Evolutionary conservation across 1,284 basidiomycete genomes (phyloP), one percentile per base, ranked within the genome.

Genomic region (Quambalaria eucalypti): DNA sequence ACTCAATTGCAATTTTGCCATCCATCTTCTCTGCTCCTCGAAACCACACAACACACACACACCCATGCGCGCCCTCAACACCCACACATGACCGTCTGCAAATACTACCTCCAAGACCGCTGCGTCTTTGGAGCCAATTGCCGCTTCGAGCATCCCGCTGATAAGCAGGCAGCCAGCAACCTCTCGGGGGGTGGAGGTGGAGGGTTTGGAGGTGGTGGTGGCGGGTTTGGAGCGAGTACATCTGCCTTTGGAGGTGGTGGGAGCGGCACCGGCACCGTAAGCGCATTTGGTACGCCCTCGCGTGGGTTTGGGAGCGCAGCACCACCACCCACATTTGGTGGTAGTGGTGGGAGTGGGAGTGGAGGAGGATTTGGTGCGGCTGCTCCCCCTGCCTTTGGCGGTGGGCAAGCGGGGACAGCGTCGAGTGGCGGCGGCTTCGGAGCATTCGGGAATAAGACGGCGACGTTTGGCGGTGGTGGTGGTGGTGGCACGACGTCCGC

Each of bases 391-490:
- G 29, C 16, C 21, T 54, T n/a, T n/a, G n/a, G n/a, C n/a, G n/a
- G n/a, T n/a, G n/a, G n/a, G n/a, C n/a, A n/a, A n/a, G n/a, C n/a
- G n/a, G n/a, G n/a, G n/a, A n/a, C n/a, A n/a, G n/a, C n/a, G 16
- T 8, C 31, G 31, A 7, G 3, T 23, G 42, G 42, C 25, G 14
- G 21, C 12, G 42, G 16, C 12, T 46, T 46, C 25, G 42, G 42
- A 6, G 14, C 21, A 6, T 46, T 46, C 25, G 42, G 42, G 14
- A 26, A 26, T 12, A 26, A 26, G 19, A 19, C 42, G 2, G 19
- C 55, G 44, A 52, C 54, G 8, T 57, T 57, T 55, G 55, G 55
- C 16, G 29, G 51, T 25, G 48, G 39, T n/a, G 30, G 10, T 54
- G 38, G 21, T n/a, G 23, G 39, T 14, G 46, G 25, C 14, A n/a